Evolutionary conservation across 2,329 filamentous ascomycete species (phyloP).

Genomic region (Penicillium sclerotigenum): DNA sequence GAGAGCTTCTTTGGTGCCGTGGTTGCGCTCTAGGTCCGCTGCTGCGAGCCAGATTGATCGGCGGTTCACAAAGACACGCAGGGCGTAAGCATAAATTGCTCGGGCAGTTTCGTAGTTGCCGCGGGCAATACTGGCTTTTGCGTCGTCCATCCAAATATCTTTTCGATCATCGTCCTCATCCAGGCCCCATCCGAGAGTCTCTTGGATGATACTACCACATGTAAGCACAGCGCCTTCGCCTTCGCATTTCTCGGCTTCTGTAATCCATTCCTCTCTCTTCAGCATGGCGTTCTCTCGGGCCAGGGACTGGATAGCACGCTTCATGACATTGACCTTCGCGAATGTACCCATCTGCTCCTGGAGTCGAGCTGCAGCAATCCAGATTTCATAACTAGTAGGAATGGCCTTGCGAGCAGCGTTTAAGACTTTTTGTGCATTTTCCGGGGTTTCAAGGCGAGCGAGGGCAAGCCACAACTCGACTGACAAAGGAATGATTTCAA

Average conservation of each 20-base stretch:
- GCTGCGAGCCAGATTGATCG: constrained; percentile 86
- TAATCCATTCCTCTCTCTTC: constrained; percentile 95
- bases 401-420: constrained; percentile 93
- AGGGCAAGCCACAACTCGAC: constrained; percentile 94
- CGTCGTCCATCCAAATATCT: constrained; percentile 94
- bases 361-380: constrained; percentile 88
- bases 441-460: constrained; percentile 80
- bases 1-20: constrained; percentile 78
- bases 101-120: constrained; percentile 86
- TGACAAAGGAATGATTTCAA: constrained; percentile 88
- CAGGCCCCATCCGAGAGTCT: constrained; percentile 87
- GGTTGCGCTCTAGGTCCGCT: constrained; percentile 84
- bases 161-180: constrained; percentile 97
- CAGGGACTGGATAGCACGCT: constrained; percentile 82
- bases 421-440: constrained; percentile 90
- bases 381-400: constrained; percentile 90
- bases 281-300: constrained; percentile 93
- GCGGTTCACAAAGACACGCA: constrained; percentile 85
- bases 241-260: constrained; percentile 91
- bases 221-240: constrained; percentile 84
- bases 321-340: constrained; percentile 85
- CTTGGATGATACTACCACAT: constrained; percentile 82
- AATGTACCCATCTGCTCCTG: constrained; percentile 85
- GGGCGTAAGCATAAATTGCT: constrained; percentile 87
- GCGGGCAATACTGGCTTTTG: constrained; percentile 73